Evolutionary conservation across 208 protist species (phyloP).

Genomic region (Crithidia thermophila): DNA sequence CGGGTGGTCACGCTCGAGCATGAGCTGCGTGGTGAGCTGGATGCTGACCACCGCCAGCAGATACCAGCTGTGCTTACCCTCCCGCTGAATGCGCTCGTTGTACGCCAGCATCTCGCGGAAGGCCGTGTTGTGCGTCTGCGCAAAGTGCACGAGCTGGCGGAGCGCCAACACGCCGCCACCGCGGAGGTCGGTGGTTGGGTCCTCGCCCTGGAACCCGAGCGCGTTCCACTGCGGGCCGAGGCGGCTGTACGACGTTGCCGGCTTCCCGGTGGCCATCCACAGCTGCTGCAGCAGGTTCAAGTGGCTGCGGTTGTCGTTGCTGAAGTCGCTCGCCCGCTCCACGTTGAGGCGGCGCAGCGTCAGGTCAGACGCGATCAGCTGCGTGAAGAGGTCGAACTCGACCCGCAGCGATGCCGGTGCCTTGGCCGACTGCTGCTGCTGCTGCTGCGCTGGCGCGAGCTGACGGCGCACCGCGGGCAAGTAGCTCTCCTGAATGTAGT

Average conservation of each 20-base stretch:
- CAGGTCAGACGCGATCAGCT: conserved; percentile 51
- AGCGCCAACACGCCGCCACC: conserved; percentile 83
- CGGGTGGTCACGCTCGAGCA: conserved; percentile 58
- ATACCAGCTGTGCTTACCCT: conserved; percentile 68
- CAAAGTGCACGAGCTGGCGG: conserved; percentile 83
- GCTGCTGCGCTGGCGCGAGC: conserved; percentile 1
- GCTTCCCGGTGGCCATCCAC: conserved; percentile 57
- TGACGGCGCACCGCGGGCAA: conserved; percentile 31
- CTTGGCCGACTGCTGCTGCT: background rate
- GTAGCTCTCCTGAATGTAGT: conserved; percentile 55
- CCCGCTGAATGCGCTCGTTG: conserved; percentile 54
- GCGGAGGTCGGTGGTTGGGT: conserved; percentile 90
- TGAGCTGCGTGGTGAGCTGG: conserved; percentile 77
- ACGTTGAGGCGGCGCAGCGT: conserved; percentile 50
- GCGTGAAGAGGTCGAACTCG: conserved; percentile 46
- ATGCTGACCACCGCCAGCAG: conserved; percentile 86
- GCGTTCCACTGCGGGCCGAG: conserved; percentile 57
- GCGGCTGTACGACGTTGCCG: conserved; percentile 39
- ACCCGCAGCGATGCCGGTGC: conserved; percentile 16
- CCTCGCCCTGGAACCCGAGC: conserved; percentile 89
- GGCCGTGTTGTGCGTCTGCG: conserved; percentile 51
- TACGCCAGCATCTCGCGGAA: conserved; percentile 78
- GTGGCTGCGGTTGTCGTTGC: conserved; percentile 57
- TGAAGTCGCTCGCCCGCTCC: conserved; percentile 67
- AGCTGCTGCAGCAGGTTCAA: conserved; percentile 69